Conservation (phyloP, 805 yeast species). For the Groenewaldozyma tartarivorans region DNA sequence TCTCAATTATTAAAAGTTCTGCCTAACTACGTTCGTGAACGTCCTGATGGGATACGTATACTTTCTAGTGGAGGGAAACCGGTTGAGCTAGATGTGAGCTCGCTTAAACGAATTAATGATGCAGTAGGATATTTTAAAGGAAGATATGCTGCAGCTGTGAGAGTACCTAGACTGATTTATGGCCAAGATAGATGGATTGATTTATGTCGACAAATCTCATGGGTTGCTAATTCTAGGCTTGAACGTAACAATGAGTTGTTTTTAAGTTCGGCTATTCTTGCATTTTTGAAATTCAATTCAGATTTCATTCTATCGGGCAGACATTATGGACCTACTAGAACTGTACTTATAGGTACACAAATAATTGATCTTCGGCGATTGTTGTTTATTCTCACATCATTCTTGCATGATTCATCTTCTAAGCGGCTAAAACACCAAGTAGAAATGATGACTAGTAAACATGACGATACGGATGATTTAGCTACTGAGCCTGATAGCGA, state of each 20-base stretch:
- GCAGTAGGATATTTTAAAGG: slow-evolving; percentile 14
- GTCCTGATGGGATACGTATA: no score
- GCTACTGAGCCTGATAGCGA: background rate
- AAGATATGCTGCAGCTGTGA: slow-evolving; percentile 12
- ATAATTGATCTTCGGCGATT: slow-evolving; percentile 15
- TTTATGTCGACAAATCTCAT: slow-evolving; percentile 9
- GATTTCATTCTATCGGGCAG: background rate
- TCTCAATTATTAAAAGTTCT: slow-evolving; percentile 5
- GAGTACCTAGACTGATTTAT: slow-evolving; percentile 19
- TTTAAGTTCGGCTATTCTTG: background rate
- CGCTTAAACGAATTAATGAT: background rate
- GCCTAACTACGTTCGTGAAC: slow-evolving; percentile 2
- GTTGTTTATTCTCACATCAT: slow-evolving; percentile 16
- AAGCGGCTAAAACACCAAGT: slow-evolving; percentile 4
- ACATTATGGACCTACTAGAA: slow-evolving; percentile 7
- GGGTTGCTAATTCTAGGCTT: slow-evolving; percentile 9
- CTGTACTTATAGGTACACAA: slow-evolving; percentile 15
- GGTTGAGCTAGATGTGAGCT: background rate
- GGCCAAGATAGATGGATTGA: slow-evolving; percentile 20
- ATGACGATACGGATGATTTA: background rate
- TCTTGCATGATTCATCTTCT: slow-evolving; percentile 10
- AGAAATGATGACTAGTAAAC: background rate
- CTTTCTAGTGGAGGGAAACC: background rate
- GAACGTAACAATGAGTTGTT: slow-evolving; percentile 5
- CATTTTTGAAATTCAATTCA: background rate